A percentile compares a stretch with the other conserved stretches of the same genome.
Conservation (phyloP, 2,329 filamentous ascomycete species). For the Penicillium sp. region DNA sequence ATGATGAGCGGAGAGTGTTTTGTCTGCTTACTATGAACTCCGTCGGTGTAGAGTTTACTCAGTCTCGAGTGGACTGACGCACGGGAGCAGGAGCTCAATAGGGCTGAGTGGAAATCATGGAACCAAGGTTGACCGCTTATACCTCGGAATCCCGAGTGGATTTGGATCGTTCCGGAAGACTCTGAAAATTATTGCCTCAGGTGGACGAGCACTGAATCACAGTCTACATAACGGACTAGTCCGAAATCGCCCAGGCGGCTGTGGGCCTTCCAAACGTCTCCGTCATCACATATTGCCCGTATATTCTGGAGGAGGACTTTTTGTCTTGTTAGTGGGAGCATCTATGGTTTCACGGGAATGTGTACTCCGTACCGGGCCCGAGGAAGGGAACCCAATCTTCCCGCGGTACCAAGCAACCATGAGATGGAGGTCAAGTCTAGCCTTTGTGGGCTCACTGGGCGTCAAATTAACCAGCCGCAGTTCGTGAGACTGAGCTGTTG, state of each 20-base stretch:
- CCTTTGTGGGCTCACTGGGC: too few species aligned
- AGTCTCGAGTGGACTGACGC: too few species aligned
- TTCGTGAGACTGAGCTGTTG: too few species aligned
- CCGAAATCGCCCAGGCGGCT: not conserved
- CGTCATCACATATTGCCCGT: conserved; percentile 3
- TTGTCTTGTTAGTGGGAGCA: not conserved
- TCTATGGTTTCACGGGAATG: not conserved
- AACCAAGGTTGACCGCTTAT: not conserved
- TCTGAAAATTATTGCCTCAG: not conserved
- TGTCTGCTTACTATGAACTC: too few species aligned
- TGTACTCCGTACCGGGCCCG: not conserved
- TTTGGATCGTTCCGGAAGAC: not conserved
- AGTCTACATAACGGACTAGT: not conserved
- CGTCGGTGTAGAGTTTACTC: too few species aligned
- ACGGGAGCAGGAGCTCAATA: conserved; percentile 3
- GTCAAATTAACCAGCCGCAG: too few species aligned
- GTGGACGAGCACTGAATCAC: not conserved
- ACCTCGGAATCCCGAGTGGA: not conserved
- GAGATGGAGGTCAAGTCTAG: too few species aligned
- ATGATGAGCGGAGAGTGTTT: too few species aligned
- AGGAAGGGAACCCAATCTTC: not conserved
- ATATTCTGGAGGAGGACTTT: not conserved
- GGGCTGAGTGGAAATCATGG: conserved; percentile 8
- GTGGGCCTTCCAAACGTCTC: not conserved
- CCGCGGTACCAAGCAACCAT: too few species aligned